These are phyloP conservation scores for Deinandra increscens DNA, from an alignment of 129 eudicot species.

Conservation along the genomic window DNA sequence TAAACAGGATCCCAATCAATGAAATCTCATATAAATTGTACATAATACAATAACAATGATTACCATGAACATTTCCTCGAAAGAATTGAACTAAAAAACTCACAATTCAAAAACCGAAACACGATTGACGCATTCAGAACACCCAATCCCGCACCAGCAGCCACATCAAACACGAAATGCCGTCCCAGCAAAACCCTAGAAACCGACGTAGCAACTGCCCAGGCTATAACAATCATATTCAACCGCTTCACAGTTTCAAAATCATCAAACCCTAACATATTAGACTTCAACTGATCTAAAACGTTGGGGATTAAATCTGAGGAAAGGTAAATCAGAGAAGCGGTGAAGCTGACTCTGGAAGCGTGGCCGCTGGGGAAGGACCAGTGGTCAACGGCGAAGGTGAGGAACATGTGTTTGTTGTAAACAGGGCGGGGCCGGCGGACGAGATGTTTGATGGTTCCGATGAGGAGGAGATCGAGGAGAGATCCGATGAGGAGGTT, in stretches of 20 bases:
- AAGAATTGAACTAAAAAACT: constrained; percentile 30
- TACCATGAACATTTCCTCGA: not conserved
- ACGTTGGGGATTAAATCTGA: constrained; percentile 10
- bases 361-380: constrained; percentile 91
- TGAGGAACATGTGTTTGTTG: constrained; percentile 58
- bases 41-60: not conserved
- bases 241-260: constrained; percentile 18
- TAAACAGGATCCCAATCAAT: constrained; percentile 3
- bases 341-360: constrained; percentile 58
- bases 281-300: constrained; percentile 31
- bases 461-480: constrained; percentile 54
- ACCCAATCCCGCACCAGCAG: constrained; percentile 61
- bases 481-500: constrained; percentile 52
- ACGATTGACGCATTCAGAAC: constrained; percentile 55
- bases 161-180: constrained; percentile 76
- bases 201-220: constrained; percentile 66
- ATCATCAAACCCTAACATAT: constrained; percentile 11
- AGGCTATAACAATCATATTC: constrained; percentile 30
- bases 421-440: constrained; percentile 77
- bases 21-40: constrained; percentile 17
- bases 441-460: constrained; percentile 59
- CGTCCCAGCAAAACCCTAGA: constrained; percentile 84
- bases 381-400: constrained; percentile 71
- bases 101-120: constrained; percentile 44
- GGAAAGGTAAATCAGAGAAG: constrained; percentile 40